Conservation (phyloP, 2,329 filamentous ascomycete species). For the Leptographium flavum region DNA sequence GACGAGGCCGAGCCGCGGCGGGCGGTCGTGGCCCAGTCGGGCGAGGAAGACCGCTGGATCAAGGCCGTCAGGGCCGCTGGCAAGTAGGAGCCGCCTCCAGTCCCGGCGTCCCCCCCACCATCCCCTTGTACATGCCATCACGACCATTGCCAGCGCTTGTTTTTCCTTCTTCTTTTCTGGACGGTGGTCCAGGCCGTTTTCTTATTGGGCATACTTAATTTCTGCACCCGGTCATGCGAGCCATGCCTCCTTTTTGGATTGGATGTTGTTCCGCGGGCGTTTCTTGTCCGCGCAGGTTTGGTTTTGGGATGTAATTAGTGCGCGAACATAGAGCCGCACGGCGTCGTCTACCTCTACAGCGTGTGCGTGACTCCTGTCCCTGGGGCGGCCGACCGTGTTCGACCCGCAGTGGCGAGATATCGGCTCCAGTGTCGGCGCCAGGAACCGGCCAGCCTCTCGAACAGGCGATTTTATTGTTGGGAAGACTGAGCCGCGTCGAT, state of each 20-base stretch:
- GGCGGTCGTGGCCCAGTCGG: slow-evolving; percentile 24
- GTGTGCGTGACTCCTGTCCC: too few relatives aligned
- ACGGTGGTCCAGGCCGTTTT: neutral
- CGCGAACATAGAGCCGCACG: too few relatives aligned
- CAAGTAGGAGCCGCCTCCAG: neutral
- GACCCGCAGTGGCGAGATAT: too few relatives aligned
- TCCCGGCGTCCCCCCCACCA: neutral
- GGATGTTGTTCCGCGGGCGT: neutral
- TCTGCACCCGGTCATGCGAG: neutral
- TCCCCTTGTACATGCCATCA: neutral
- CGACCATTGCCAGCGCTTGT: neutral
- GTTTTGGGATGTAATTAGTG: neutral
- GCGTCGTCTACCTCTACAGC: too few relatives aligned
- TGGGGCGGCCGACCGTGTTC: too few relatives aligned
- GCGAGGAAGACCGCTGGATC: slow-evolving; percentile 36
- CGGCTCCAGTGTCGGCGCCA: too few relatives aligned
- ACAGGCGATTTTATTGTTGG: too few relatives aligned
- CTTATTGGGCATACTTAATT: slow-evolving; percentile 2
- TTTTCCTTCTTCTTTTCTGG: neutral
- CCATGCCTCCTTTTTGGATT: neutral
- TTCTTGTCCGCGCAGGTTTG: neutral
- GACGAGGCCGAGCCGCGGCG: slow-evolving; percentile 13
- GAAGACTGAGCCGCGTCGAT: too few relatives aligned
- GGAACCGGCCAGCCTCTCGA: too few relatives aligned
- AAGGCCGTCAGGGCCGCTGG: slow-evolving; percentile 24